Base-by-base conservation (phyloP, 2,329 filamentous ascomycete genomes). In the Aspergillus niger region DNA sequence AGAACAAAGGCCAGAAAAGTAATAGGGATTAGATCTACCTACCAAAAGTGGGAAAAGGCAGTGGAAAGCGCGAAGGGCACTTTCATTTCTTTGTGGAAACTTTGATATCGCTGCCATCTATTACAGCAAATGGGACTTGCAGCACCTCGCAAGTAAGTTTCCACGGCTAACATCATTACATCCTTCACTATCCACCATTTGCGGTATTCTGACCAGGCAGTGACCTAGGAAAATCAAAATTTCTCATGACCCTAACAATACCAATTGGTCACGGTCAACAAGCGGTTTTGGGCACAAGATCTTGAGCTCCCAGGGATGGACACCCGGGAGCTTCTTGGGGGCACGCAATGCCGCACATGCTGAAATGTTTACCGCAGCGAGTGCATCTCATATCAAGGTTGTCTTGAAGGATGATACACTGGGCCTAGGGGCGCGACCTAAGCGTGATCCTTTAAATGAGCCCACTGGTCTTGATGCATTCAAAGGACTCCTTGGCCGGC, bases 191-290 rank as follows among this genome's bases (percentile, higher is more conserved):
- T 55, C 44, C 10, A 26, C n/a, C 17, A 20, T 26, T 13, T 38
- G 8, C 30, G 6, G 2, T 43, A 39, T 39, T 26, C 49, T 59
- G 41, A 61, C 32, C 8, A 30, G 44, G 51, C 30, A 56, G 20
- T 65, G 44, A 48, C 62, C 66, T 68, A 86, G 84, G 69, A 82
- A 80, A 69, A 83, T 83, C 51, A 96, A 94, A 79, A 88, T 98
- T 72, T 90, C 89, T 67, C 85, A 90, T 74, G 95, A 99, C 78
- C 95, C 95, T 7, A 97, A 98, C 80, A 99, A 98, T 77, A 97
- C 91, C 51, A 87, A 86, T 83, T 99, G 95, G 95, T 88, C 89
- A 59, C 88, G 89, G 70, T 89, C 93, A 74, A 91, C 89, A 65
- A 85, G 85, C 59, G 89, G 87, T 57, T 98, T 95, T 75, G 95